Base-by-base conservation (phyloP, 345 rosid species). In the Dimocarpus longan region DNA sequence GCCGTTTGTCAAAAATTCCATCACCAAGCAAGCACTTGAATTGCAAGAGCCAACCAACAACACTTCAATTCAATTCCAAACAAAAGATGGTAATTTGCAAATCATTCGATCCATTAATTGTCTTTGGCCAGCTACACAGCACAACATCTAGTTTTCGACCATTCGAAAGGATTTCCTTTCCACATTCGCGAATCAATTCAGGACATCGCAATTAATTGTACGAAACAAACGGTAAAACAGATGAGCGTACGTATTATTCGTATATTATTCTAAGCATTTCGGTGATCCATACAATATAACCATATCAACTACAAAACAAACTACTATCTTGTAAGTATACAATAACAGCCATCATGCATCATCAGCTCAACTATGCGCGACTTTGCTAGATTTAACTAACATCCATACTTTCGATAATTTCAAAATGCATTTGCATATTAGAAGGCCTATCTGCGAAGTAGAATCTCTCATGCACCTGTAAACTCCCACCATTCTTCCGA, bases 391-490 rank as follows among this genome's bases (percentile, higher is more conserved):
- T 71, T 81, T 82, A 88, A 66, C 83, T 83, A n/a, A 92, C 87
- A 82, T 95, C 89, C 89, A 93, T 83, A 56, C 63, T 79, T 73
- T 93, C 95, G 73, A 95, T 88, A 2, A 92, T 84, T 77, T 92
- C 93, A 77, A 93, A 95, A 83, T 95, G 98, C 98, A 95, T 93
- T 73, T 90, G 92, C 74, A 95, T 50, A 81, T 88, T 83, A 70
- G 95, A 86, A 82, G 81, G 77, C 40, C 85, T 88, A 66, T 87
- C 91, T 50, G 87, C 83, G 78, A 92, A 91, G 81, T 93, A 95
- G 28, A 92, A 84, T 60, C 86, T 87, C 79, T 95, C 93, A 60
- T 69, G 50, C 65, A 89, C 95, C 82, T 79, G 76, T 7, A 93
- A 77, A 76, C 79, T 90, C 76, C 95, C 89, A 77, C 79, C 79